These are phyloP conservation scores for Boletus subparvulus DNA, from an alignment of 768 basidiomycete genomes.

Conservation along the genomic window DNA sequence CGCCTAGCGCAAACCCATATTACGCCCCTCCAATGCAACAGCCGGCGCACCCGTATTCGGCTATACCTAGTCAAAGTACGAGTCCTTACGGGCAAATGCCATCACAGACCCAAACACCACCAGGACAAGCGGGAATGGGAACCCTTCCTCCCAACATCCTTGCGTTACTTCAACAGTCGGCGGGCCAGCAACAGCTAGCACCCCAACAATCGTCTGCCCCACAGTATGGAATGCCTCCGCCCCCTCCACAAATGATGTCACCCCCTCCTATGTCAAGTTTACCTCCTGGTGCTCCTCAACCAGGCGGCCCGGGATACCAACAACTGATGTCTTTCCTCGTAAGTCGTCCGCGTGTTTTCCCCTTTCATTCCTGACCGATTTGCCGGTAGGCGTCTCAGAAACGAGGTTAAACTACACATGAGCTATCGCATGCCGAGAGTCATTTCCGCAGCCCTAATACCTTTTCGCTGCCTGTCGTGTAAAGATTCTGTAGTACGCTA, in stretches of 20 bases:
- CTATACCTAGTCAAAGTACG: conserved; percentile 18
- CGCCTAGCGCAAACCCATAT: conserved; percentile 36
- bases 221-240: conserved; percentile 40
- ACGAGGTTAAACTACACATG: conserved; percentile 15
- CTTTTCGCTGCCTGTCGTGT: conserved; percentile 9
- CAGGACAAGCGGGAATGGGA: conserved; percentile 35
- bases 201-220: conserved; percentile 31
- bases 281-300: conserved; percentile 41
- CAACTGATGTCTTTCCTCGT: conserved; percentile 73
- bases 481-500: conserved; percentile 19
- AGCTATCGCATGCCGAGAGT: background rate
- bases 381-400: conserved; percentile 28
- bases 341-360: conserved; percentile 21
- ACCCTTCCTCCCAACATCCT: conserved; percentile 67
- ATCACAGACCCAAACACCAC: conserved; percentile 29
- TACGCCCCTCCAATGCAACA: conserved; percentile 43
- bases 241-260: conserved; percentile 45
- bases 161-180: conserved; percentile 59
- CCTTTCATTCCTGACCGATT: background rate
- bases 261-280: conserved; percentile 42
- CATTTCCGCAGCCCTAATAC: background rate
- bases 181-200: conserved; percentile 34
- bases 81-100: conserved; percentile 33
- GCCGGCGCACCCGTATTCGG: conserved; percentile 21
- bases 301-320: conserved; percentile 50